These are phyloP conservation scores for Picea mariana DNA, from an alignment of 83 land plant species.

Conservation along the genomic window DNA sequence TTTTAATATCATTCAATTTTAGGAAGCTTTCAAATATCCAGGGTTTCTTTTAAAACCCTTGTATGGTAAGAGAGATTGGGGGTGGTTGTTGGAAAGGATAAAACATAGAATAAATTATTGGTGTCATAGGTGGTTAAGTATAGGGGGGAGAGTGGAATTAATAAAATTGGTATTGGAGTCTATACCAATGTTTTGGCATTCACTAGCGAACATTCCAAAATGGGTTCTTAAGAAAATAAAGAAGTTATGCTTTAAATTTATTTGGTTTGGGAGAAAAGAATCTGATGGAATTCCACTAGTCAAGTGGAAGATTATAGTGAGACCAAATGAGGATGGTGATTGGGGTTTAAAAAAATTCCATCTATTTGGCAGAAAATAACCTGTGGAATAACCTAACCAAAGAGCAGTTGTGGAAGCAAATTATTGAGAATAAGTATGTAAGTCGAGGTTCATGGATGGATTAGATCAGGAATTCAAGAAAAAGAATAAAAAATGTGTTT, in stretches of 20 bases:
- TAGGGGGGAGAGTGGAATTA: too few species aligned
- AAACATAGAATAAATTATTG: background rate
- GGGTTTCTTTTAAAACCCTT: background rate
- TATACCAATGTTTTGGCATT: background rate
- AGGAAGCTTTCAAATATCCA: background rate
- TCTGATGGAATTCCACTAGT: background rate
- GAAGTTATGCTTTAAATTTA: too few species aligned
- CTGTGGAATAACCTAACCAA: background rate
- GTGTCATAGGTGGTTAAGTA: background rate
- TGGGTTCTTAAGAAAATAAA: background rate
- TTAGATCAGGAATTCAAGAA: background rate
- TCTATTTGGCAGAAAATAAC: background rate
- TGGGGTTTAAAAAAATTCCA: background rate
- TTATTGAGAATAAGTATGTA: background rate
- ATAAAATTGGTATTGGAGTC: background rate
- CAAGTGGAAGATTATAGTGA: background rate
- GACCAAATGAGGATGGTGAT: background rate
- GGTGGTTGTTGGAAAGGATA: background rate
- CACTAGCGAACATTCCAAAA: background rate
- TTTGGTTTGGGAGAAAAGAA: background rate
- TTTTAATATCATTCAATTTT: too few species aligned
- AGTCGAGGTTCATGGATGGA: background rate
- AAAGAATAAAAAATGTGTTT: background rate
- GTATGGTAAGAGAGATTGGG: background rate
- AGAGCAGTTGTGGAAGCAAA: background rate